Evolutionary conservation across 2,329 filamentous ascomycete species (phyloP).

Genomic region (Phialophora macrospora): DNA sequence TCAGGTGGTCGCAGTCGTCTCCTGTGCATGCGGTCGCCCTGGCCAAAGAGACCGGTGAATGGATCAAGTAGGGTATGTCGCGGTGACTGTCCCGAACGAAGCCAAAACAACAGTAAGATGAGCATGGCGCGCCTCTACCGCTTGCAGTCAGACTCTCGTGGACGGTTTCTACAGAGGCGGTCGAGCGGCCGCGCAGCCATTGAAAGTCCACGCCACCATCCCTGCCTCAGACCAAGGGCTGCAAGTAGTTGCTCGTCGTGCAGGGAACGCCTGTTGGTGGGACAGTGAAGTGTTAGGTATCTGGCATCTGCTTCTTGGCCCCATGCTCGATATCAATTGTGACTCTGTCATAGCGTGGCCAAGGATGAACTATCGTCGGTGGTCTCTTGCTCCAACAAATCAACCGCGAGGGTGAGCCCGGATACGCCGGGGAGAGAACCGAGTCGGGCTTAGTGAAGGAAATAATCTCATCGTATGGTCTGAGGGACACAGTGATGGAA

Average conservation of each 20-base stretch:
- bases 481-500: not conserved
- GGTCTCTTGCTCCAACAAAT: too few relatives aligned
- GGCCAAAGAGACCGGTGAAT: too few relatives aligned
- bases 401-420: too few relatives aligned
- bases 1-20: too few relatives aligned
- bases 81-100: too few relatives aligned
- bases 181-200: constrained; percentile 49
- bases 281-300: not conserved
- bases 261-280: constrained; percentile 11
- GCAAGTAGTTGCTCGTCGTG: constrained; percentile 49
- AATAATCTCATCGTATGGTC: too few relatives aligned
- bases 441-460: too few relatives aligned
- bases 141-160: constrained; percentile 49
- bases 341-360: not conserved
- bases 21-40: too few relatives aligned
- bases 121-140: constrained; percentile 43
- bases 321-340: constrained; percentile 12
- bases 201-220: constrained; percentile 56
- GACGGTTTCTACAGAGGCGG: constrained; percentile 54
- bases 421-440: too few relatives aligned
- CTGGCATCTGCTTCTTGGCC: not conserved
- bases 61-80: too few relatives aligned
- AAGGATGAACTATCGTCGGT: too few relatives aligned
- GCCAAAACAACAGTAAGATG: constrained; percentile 41
- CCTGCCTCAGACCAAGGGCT: constrained; percentile 61